Evolutionary conservation across 768 basidiomycete species (phyloP), one percentile per base, ranked within the genome.

Genomic region (Boletus bicolor): DNA sequence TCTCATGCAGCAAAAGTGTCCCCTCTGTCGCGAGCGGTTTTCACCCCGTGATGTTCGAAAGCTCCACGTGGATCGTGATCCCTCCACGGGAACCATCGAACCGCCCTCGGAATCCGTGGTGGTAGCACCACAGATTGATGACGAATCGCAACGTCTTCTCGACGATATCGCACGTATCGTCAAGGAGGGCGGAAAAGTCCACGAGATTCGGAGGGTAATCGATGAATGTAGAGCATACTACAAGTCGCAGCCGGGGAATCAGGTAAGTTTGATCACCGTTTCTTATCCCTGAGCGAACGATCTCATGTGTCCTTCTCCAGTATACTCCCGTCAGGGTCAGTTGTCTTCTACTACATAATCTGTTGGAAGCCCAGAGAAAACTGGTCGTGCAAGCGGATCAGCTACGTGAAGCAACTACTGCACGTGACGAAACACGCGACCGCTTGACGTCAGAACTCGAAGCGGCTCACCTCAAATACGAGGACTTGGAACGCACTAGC

Each of bases 1-100:
- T 53, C 64, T 87, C 53, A 73, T 72, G 49, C 75, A 75, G 51
- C 71, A 73, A 41, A 70, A 68, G 48, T 89, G 87, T 63, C 87
- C 87, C 44, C 71, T 90, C 46, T 90, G 87, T 72, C 82, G 87
- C 43, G 73, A 66, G 8, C 68, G 73, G 21, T 86, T 86, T 70
- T 73, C 78, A 11, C 66, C 71, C 21, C 62, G 71, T 15, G 73
- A 79, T 10, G 65, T 79, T 44, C 75, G 82, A 44, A 80, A 74
- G 68, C 79, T 90, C 48, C 86, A 86, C 65, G 68, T 88, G 46
- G 86, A 87, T 67, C 54, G 61, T 19, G 71, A 70, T 51, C 78
- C 82, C 45, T 69, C 68, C 19, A 42, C 66, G 49, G 44, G 58
- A n/a, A 3, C 63, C 14, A 24, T 49, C 5, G 66, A 67, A 10